Evolutionary conservation across 202 grass and related monocot genomes (phyloP), one percentile per base, ranked within the genome.

Genomic region (Thinopyrum obtusiflorum): DNA sequence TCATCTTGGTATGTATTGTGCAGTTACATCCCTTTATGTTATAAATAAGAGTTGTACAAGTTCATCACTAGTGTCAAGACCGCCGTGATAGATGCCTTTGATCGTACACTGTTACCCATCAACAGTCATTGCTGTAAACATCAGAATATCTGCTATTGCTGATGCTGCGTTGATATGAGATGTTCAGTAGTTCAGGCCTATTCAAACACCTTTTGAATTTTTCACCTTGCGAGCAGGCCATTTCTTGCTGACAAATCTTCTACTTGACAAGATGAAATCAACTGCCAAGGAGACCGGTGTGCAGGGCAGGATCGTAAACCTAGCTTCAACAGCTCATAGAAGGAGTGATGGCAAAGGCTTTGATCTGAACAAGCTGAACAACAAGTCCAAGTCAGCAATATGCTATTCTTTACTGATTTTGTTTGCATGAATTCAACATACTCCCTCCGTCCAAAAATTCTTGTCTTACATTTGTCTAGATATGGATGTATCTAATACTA

Each of bases 231-330:
- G 72, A 67, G 63, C 84, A 96, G 97, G 97, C 23, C 93, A 98
- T 92, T 98, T 94, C 81, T 90, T 96, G 72, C 88, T 96, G 77
- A 96, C 92, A 64, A 88, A 85, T 75, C 86, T 98, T 69, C 72
- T 98, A 27, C 88, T 98, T 2, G 86, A 92, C 17, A 98, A 98
- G 90, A 93, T 98, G 91, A 96, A 98, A 94, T 63, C 83, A 60
- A 98, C 93, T 6, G 88, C 91, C 5, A 90, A 79, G 78, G 61
- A 96, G 87, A 96, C 86, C 1, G 91, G 88, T 60, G 82, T 91
- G 17, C 89, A 95, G 13, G 93, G 93, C 23, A 92, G 93, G 84
- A 96, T 98, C 32, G 24, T 96, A 49, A 98, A 94, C 57, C 84
- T 98, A 11, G 88, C 97, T 70, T 96, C 97, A 1, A 4, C 53